phyloP scores from a whole-genome alignment of 2,329 filamentous ascomycete genomes.

The Xylariales sp. region DNA sequence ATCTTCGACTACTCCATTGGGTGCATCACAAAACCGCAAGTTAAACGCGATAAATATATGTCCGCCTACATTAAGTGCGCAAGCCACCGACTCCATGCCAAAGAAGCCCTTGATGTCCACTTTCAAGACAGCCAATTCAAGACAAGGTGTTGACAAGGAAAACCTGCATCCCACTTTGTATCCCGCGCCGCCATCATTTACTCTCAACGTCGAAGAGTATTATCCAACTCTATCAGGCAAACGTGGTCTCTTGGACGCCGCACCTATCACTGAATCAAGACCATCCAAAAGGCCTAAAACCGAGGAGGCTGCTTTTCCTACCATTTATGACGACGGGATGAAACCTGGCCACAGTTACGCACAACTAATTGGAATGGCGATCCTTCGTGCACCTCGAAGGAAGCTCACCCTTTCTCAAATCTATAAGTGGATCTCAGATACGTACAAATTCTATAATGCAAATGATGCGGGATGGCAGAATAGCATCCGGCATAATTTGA shows the following conservation, averaged over 20 bases:
- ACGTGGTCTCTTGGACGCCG: conserved; percentile 77
- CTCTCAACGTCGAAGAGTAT: conserved; percentile 63
- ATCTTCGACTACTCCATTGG: conserved; percentile 70
- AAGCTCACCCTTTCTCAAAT: conserved; percentile 93
- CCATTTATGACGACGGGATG: conserved; percentile 83
- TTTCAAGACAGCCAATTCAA: conserved; percentile 65
- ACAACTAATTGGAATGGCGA: conserved; percentile 95
- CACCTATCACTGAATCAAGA: conserved; percentile 76
- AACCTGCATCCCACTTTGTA: conserved; percentile 65
- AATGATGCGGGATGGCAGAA: conserved; percentile 97
- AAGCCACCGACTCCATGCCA: conserved; percentile 73
- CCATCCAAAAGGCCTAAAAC: conserved; percentile 75
- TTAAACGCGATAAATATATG: conserved; percentile 76
- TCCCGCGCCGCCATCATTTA: conserved; percentile 60
- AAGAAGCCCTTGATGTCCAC: conserved; percentile 73
- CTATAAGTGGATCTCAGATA: conserved; percentile 99
- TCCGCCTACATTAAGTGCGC: conserved; percentile 66
- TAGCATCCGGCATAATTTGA: conserved; percentile 97
- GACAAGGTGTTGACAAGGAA: conserved; percentile 63
- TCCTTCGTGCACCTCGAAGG: conserved; percentile 84
- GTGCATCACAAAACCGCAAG: conserved; percentile 65
- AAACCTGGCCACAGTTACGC: conserved; percentile 96
- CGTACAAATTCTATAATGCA: conserved; percentile 86
- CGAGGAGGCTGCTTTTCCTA: conserved; percentile 81
- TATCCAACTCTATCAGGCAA: conserved; percentile 66